Evolutionary conservation across 139 green algal species (phyloP).

Genomic region (Tetradesmus obliquus): DNA sequence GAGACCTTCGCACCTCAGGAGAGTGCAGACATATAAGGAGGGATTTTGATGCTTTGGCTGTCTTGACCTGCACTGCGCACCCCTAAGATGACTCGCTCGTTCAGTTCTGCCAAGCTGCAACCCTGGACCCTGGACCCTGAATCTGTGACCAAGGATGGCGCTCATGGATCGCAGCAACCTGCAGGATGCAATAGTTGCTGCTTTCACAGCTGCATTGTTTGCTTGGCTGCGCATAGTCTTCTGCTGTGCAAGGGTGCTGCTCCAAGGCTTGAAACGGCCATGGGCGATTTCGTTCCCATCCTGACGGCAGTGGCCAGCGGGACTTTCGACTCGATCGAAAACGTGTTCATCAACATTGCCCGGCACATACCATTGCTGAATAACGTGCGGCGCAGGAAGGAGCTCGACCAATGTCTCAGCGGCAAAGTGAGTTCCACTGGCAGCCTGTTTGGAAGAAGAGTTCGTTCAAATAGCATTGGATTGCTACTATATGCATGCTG

Average conservation of each 20-base stretch:
- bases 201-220: not conserved
- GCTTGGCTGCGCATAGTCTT: not conserved
- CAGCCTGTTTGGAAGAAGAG: not conserved
- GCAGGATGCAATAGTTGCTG: not conserved
- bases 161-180: not conserved
- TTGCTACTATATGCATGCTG: not conserved
- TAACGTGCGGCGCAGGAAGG: not conserved
- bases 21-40: no score
- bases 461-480: not conserved
- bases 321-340: constrained; percentile 24
- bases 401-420: constrained; percentile 9
- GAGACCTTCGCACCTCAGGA: no score
- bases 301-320: constrained; percentile 7
- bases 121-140: not conserved
- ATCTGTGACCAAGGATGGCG: not conserved
- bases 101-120: not conserved
- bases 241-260: not conserved
- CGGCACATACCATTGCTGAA: not conserved
- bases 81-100: not conserved
- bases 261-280: not conserved
- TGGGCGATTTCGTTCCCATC: constrained; percentile 9
- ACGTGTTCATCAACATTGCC: constrained; percentile 34
- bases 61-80: not conserved
- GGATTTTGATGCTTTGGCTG: no score
- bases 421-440: constrained; percentile 17